Base-by-base conservation (phyloP, 768 basidiomycete species). In the Macrolepiota dolichaula region DNA sequence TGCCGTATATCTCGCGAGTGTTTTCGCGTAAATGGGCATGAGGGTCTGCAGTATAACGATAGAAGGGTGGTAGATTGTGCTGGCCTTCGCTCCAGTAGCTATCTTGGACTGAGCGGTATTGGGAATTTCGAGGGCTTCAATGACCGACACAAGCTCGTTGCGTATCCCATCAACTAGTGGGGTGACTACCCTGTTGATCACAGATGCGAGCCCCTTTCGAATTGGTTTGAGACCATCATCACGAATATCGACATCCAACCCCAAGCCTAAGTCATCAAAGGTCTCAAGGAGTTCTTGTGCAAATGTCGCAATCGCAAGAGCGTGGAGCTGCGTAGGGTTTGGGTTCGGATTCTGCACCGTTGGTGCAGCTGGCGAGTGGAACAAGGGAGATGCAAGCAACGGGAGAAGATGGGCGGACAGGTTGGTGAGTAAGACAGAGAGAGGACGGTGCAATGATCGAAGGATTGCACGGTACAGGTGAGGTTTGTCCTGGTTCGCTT, bases 391-490 rank as follows among this genome's bases (percentile, higher is more conserved):
- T 4, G 88, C 84, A 13, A 92, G 66, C 19, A 91, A 72, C 6
- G 88, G 89, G 1, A 87, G 73, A 36, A 93, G 78, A 64, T 85
- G 79, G 25, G 84, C 79, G 13, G 89, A 91, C 37, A 93, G 71
- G 68, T 88, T 88, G 64, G 78, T 85, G 65, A 89, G 75, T 42
- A 93, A 70, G 25, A 92, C 89, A 6, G 91, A 90, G 5, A 94
- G 74, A 7, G 90, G 91, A 56, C 87, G 85, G 59, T 91, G 91
- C 29, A 93, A 79, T 36, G 84, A 83, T 55, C 92, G 85, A 42
- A 92, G 69, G 57, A 91, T 83, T 27, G 91, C 90, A 61, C 83
- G 82, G 66, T 85, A 77, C 17, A 93, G 74, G 67, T 91, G 85
- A 1, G 77, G 76, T 64, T 87, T 89, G 54, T 84, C 85, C 49